Evolutionary conservation across 2,329 filamentous ascomycete species (phyloP), one percentile per base, ranked within the genome.

Genomic region (Ophiostoma sp.): DNA sequence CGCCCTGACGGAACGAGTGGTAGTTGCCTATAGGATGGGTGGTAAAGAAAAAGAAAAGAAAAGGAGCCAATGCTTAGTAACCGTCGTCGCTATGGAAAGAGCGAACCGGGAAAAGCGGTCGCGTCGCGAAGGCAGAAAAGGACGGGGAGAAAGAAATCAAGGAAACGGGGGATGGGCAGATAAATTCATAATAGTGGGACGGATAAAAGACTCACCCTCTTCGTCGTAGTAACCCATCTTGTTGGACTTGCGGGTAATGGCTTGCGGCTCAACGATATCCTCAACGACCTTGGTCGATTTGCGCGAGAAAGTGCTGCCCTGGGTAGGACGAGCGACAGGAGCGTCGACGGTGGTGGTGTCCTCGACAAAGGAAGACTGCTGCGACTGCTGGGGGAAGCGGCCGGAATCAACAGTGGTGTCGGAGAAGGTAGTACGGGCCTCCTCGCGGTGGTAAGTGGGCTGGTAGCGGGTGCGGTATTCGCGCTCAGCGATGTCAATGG

Each of bases 221-320:
- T 90, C 87, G 84, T 89, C 87, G 86, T 89, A 89, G 86, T 90
- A 89, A 83, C 87, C 88, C 88, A 90, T 90, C 82, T 87, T 89
- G 83, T 86, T 87, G 83, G 83, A 82, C 79, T 86, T 84, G 74
- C 83, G 81, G 77, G 81, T 83, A 82, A 82, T 31, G 2, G 45
- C 28, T n/a, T 57, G 71, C 22, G 69, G 52, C 36, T 88, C 90
- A 82, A 88, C 89, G 85, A 88, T 92, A 86, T 88, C 91, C 85
- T 88, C 89, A 84, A 83, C 87, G 80, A 92, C 83, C 80, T 87
- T 87, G 76, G 86, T 82, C 76, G 87, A 82, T 80, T 90, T 86
- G 80, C 88, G 84, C 82, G 86, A 84, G 81, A 85, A 85, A 77
- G 84, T 82, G 78, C 59, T 70, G 72, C 33, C 66, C 57, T 72